phyloP scores from a whole-genome alignment of 2,329 filamentous ascomycete genomes.

The Macroventuria anomochaeta region DNA sequence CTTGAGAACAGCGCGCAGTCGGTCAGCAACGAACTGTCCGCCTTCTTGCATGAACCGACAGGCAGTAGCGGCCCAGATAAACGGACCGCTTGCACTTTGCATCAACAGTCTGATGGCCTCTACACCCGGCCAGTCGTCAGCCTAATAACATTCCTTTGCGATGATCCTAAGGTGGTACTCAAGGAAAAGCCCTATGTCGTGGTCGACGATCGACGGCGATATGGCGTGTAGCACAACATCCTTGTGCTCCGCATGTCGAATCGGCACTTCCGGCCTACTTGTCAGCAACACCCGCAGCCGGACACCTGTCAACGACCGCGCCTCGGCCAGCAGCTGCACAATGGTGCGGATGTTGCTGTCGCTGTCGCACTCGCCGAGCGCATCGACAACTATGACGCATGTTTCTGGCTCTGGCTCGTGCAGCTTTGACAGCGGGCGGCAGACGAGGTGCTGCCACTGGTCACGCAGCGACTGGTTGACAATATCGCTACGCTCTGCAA shows the following conservation, averaged over 20 bases:
- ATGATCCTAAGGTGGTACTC: conserved; percentile 12
- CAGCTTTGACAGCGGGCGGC: conserved; percentile 17
- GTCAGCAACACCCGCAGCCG: conserved; percentile 26
- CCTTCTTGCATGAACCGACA: conserved; percentile 26
- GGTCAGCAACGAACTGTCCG: background rate
- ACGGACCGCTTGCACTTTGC: conserved; percentile 39
- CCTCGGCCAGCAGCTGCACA: conserved; percentile 22
- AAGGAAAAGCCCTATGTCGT: conserved; percentile 25
- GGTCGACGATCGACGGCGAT: conserved; percentile 18
- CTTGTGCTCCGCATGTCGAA: conserved; percentile 10
- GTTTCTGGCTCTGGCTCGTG: background rate
- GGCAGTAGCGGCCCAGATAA: too few relatives aligned
- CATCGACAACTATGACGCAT: conserved; percentile 29
- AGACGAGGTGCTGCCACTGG: conserved; percentile 27
- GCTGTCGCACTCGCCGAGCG: conserved; percentile 43
- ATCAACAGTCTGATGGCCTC: conserved; percentile 28
- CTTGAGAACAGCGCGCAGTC: background rate
- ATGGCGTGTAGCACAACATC: conserved; percentile 6
- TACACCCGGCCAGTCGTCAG: conserved; percentile 24
- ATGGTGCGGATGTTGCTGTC: conserved; percentile 20
- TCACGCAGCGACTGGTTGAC: too few relatives aligned
- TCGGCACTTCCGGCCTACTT: conserved; percentile 25
- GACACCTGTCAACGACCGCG: background rate
- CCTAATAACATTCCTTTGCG: background rate
- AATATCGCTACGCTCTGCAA: too few relatives aligned